A percentile compares a stretch with the other conserved stretches of the same genome.
Conservation (phyloP, 2,329 filamentous ascomycete genomes). For the Juglanconis sp. region DNA sequence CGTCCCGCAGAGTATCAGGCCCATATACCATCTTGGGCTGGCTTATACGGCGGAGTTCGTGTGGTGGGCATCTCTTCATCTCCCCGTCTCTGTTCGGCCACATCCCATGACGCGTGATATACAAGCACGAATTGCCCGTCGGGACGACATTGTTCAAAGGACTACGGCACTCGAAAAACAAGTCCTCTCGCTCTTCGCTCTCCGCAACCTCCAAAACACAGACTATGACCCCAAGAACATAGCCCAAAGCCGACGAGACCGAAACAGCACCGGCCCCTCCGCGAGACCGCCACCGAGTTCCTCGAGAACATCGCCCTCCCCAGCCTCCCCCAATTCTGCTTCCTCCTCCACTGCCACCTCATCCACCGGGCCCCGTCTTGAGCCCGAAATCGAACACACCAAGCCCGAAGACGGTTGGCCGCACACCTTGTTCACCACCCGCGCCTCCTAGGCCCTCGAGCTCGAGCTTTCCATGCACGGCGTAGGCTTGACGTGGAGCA, state of each 20-base stretch:
- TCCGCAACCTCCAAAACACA: not conserved
- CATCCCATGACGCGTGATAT: slow-evolving; percentile 38
- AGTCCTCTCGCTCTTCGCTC: not conserved
- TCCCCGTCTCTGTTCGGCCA: slow-evolving; percentile 36
- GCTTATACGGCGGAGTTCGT: slow-evolving; percentile 37
- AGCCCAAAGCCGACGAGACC: not conserved
- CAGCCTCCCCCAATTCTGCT: slow-evolving; percentile 1
- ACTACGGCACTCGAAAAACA: slow-evolving; percentile 4
- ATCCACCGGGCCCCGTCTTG: slow-evolving; percentile 23
- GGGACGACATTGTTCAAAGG: slow-evolving; percentile 25
- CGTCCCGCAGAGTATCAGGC: slow-evolving; percentile 40
- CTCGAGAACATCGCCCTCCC: not conserved
- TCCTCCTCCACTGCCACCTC: slow-evolving; percentile 20
- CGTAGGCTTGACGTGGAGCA: slow-evolving; percentile 42
- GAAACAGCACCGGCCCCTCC: not conserved
- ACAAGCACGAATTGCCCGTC: slow-evolving; percentile 31
- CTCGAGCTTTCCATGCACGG: slow-evolving; percentile 41
- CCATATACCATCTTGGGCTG: slow-evolving; percentile 41
- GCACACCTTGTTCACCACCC: slow-evolving; percentile 30
- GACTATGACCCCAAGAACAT: not conserved
- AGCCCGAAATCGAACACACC: slow-evolving; percentile 34
- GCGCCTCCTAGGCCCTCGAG: slow-evolving; percentile 41
- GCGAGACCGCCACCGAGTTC: not conserved
- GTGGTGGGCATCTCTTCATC: slow-evolving; percentile 41
- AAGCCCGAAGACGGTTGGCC: slow-evolving; percentile 37